phyloP scores from a whole-genome alignment of 768 basidiomycete species.

The Phylloporus sp. region DNA sequence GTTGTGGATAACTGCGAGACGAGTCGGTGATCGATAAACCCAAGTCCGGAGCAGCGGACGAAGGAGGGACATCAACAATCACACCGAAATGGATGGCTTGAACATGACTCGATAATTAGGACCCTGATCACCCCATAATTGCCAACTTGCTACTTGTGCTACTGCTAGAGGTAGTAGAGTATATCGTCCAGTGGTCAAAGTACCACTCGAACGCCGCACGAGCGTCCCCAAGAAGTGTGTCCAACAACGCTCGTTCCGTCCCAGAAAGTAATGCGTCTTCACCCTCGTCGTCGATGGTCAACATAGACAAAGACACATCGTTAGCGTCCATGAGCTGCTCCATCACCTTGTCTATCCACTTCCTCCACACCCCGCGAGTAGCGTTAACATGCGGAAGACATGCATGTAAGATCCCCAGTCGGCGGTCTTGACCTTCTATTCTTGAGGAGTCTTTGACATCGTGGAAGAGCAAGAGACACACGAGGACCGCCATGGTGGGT shows the following conservation, averaged over 20 bases:
- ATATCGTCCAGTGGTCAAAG: conserved; percentile 7
- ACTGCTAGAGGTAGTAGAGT: conserved; percentile 1
- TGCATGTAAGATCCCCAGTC: conserved; percentile 10
- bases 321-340: conserved; percentile 10
- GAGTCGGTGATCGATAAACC: conserved; percentile 34
- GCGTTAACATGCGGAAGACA: conserved; percentile 15
- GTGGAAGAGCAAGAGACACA: conserved; percentile 16
- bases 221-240: conserved; percentile 22
- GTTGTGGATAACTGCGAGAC: conserved; percentile 11
- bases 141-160: not conserved
- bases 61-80: conserved; percentile 15
- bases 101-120: conserved; percentile 19
- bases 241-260: conserved; percentile 9
- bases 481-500: conserved; percentile 18
- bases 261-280: conserved; percentile 1
- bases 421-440: conserved; percentile 16
- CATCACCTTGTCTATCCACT: conserved; percentile 21
- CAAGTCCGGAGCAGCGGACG: conserved; percentile 17
- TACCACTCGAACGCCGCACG: conserved; percentile 21
- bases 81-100: conserved; percentile 4
- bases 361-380: conserved; percentile 18
- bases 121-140: conserved; percentile 22
- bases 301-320: conserved; percentile 6
- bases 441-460: conserved; percentile 4
- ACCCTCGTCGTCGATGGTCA: conserved; percentile 2